Percentiles rank a stretch among this genome's conserved stretches.
Evolutionary conservation across 2,329 filamentous ascomycete genomes (phyloP).

Genomic region (Escovopsis weberi): DNA sequence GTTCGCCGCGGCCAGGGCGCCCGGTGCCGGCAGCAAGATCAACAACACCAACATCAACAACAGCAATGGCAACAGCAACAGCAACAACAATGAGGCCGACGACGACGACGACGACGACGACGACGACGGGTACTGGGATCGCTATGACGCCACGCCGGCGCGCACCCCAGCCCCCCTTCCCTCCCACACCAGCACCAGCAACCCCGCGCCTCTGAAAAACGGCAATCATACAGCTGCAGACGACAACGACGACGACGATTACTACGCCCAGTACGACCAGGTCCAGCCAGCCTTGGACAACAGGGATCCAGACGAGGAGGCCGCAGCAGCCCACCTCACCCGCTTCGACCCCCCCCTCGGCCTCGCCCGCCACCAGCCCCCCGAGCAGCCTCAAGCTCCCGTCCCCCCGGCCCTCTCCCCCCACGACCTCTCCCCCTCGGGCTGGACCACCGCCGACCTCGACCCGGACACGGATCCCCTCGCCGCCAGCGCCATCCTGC

Average conservation of each 20-base stretch:
- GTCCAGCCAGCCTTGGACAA: slow-evolving; percentile 72
- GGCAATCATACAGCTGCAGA: slow-evolving; percentile 10
- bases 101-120: slow-evolving; percentile 36
- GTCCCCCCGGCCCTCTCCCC: slow-evolving; percentile 7
- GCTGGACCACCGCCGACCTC: slow-evolving; percentile 29
- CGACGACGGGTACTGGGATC: slow-evolving; percentile 68
- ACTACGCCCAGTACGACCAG: slow-evolving; percentile 62
- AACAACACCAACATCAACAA: not conserved
- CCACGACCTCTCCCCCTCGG: slow-evolving; percentile 12
- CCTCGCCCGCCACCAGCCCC: slow-evolving; percentile 5
- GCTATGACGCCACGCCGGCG: slow-evolving; percentile 58
- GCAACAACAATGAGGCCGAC: too few relatives aligned
- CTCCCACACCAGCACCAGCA: slow-evolving; percentile 25
- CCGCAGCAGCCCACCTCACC: slow-evolving; percentile 11
- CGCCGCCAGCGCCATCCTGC: slow-evolving; percentile 13
- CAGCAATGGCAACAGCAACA: slow-evolving; percentile 3
- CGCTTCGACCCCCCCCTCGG: slow-evolving; percentile 21
- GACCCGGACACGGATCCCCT: slow-evolving; percentile 22
- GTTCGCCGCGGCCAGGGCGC: slow-evolving; percentile 23
- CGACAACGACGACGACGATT: slow-evolving; percentile 44
- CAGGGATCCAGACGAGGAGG: slow-evolving; percentile 63
- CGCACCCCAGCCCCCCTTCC: slow-evolving; percentile 37
- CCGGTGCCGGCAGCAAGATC: slow-evolving; percentile 6
- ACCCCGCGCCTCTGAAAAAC: slow-evolving; percentile 5
- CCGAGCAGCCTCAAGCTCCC: not conserved